Evolutionary conservation across 106 monocot species (phyloP), one percentile per base, ranked within the genome.

Genomic region (Allium fistulosum): DNA sequence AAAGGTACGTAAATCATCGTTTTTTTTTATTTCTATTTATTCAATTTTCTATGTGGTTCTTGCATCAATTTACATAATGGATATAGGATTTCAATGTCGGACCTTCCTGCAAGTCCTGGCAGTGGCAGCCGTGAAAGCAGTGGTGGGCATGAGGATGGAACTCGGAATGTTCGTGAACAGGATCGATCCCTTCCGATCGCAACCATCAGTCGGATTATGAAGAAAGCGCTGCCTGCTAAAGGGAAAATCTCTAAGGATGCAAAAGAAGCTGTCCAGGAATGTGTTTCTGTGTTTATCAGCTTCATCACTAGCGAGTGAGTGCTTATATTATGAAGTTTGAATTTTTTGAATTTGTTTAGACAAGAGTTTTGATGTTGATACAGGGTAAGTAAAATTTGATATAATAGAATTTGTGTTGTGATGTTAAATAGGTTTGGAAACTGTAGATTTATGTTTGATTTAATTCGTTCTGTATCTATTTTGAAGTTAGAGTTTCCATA

Each of bases 161-260:
- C 67, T 11, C 63, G 71, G 9, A 67, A 62, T 37, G 76, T 73
- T 13, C 50, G 85, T 65, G 85, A 85, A 75, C 85, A 85, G 73
- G 85, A 85, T 51, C 73, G 79, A 69, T 82, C 63, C 50, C 79
- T 85, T 11, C 85, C 85, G 12, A 78, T 85, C 66, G 81, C 85
- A 15, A 85, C 81, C 55, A 79, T 85, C 45, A 81, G 81, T 66
- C 51, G 85, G 79, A 85, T 85, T 66, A 82, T 85, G 85, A 85
- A 85, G 81, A 85, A 85, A 72, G 85, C 81, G 17, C 71, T 81
- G 68, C 85, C 81, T 13, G 72, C 81, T 9, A 85, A 85, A 56
- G 85, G 81, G 7, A 85, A 85, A 72, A 85, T 85, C 71, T 81
- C 85, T 46, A 85, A 85, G 72, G 85, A 85, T 28, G 81, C 85